These are phyloP conservation scores for Ascocoryne sarcoides DNA, from an alignment of 2,329 filamentous ascomycete genomes.

Conservation along the genomic window DNA sequence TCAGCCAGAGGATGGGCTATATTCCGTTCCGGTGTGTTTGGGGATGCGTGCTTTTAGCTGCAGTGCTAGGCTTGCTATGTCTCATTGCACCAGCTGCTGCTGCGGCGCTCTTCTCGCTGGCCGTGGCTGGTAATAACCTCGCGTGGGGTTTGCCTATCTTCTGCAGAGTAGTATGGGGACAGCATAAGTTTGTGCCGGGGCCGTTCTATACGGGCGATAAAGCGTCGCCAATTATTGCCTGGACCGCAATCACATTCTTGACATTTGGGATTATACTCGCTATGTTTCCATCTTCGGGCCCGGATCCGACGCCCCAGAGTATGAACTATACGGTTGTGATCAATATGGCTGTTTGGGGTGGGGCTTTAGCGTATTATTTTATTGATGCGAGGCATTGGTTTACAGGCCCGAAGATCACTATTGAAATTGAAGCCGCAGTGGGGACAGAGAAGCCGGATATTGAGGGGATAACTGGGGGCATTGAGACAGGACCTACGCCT, in stretches of 20 bases:
- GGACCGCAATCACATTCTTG: slow-evolving; percentile 44
- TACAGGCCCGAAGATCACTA: slow-evolving; percentile 48
- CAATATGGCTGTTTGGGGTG: slow-evolving; percentile 49
- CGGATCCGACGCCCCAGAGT: slow-evolving; percentile 37
- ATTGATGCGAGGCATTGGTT: slow-evolving; percentile 51
- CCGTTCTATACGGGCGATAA: slow-evolving; percentile 47
- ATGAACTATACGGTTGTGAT: slow-evolving; percentile 61
- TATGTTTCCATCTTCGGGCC: slow-evolving; percentile 50
- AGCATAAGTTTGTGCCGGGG: slow-evolving; percentile 47
- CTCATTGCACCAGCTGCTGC: slow-evolving; percentile 50
- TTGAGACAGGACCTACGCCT: no score
- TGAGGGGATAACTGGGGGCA: no score
- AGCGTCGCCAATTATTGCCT: slow-evolving; percentile 44
- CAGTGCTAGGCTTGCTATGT: slow-evolving; percentile 47
- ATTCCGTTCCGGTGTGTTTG: slow-evolving; percentile 50
- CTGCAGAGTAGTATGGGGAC: slow-evolving; percentile 48
- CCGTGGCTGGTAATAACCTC: slow-evolving; percentile 51
- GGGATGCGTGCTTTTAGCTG: slow-evolving; percentile 41
- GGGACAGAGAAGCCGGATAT: no score
- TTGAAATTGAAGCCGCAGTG: slow-evolving; percentile 32
- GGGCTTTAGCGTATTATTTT: slow-evolving; percentile 46
- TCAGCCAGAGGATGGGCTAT: slow-evolving; percentile 42
- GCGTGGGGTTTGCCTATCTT: slow-evolving; percentile 52
- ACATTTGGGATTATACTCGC: slow-evolving; percentile 45
- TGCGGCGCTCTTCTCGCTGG: slow-evolving; percentile 49